Evolutionary conservation across 768 basidiomycete genomes (phyloP).

Genomic region (Rhizopogon sp.): DNA sequence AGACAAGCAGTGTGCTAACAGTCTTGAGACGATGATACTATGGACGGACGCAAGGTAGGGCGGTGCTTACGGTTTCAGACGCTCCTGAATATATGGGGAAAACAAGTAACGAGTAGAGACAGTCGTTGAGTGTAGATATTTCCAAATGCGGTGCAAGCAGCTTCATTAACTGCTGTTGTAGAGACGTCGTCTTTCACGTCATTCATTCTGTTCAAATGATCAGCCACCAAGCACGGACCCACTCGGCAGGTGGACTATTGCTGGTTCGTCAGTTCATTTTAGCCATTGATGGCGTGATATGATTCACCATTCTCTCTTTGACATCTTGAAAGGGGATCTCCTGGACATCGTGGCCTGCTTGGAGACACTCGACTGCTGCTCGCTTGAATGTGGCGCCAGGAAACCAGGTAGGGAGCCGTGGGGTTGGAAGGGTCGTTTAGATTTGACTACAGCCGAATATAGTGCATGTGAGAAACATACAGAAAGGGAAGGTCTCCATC

Average conservation of each 20-base stretch:
- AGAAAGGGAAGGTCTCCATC: neutral
- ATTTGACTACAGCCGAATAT: neutral
- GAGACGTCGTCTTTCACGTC: too few relatives aligned
- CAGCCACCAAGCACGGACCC: neutral
- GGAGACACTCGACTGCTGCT: slow-evolving; percentile 11
- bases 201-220: neutral
- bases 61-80: slow-evolving; percentile 2
- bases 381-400: slow-evolving; percentile 11
- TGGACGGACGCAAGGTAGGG: neutral
- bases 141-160: neutral
- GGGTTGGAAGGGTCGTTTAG: neutral
- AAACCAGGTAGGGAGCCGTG: neutral
- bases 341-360: slow-evolving; percentile 14
- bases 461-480: neutral
- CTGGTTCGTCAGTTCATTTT: too few relatives aligned
- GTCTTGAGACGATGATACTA: neutral
- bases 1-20: slow-evolving; percentile 1
- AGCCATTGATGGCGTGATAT: too few relatives aligned
- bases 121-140: neutral
- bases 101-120: neutral
- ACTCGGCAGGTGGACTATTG: too few relatives aligned
- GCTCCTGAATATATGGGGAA: neutral
- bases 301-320: slow-evolving; percentile 15
- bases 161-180: neutral
- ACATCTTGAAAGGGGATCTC: slow-evolving; percentile 18